Conservation (phyloP, 495 filamentous ascomycete species). For the Niebla homalea region DNA sequence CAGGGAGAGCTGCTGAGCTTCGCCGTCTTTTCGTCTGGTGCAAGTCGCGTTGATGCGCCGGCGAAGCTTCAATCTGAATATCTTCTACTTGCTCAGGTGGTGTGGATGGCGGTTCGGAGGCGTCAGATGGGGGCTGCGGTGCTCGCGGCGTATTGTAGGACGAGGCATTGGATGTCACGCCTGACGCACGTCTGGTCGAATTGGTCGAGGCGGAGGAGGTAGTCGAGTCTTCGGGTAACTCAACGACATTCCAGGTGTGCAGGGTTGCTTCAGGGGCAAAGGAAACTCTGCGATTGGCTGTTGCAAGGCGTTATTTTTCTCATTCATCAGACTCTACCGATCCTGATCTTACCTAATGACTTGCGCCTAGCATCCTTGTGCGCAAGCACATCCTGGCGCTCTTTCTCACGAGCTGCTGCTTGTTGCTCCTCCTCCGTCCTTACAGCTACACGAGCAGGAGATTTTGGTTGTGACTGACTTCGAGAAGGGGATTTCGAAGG, state of each 20-base stretch:
- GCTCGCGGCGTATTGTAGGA: constrained; percentile 34
- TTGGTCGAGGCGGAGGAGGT: constrained; percentile 66
- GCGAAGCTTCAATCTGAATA: constrained; percentile 45
- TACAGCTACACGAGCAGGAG: constrained; percentile 31
- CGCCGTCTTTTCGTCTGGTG: constrained; percentile 53
- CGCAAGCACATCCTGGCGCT: constrained; percentile 55
- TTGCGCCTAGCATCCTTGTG: constrained; percentile 78
- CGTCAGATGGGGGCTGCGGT: constrained; percentile 29
- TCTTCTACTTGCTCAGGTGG: constrained; percentile 50
- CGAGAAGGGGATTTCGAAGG: constrained; percentile 6
- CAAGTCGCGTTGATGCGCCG: constrained; percentile 53
- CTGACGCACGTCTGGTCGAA: constrained; percentile 56
- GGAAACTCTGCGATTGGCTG: constrained; percentile 60
- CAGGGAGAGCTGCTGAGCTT: constrained; percentile 48
- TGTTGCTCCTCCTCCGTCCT: constrained; percentile 71
- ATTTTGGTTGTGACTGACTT: constrained; percentile 27
- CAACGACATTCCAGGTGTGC: constrained; percentile 94
- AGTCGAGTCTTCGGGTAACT: constrained; percentile 76
- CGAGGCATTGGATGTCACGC: constrained; percentile 31
- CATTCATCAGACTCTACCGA: neutral
- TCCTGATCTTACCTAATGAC: constrained; percentile 46
- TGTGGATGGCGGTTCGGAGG: constrained; percentile 51
- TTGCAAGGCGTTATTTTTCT: neutral
- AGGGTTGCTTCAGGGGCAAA: constrained; percentile 96
- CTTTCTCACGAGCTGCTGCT: constrained; percentile 55